Evolutionary conservation across 208 protist species (phyloP).

Genomic region (Naegleria fowleri): DNA sequence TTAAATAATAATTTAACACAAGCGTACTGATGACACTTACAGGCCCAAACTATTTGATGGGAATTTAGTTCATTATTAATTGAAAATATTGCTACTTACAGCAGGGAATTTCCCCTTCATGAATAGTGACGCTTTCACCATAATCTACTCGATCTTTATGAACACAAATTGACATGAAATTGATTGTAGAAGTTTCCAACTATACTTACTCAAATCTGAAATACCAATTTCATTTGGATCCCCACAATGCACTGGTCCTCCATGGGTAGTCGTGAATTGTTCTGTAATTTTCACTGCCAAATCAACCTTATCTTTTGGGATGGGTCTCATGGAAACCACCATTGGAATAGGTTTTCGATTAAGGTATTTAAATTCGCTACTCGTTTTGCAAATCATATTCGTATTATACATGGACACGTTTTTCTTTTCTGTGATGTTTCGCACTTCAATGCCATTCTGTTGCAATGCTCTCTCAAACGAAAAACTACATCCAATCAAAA

Average conservation of each 20-base stretch:
- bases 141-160: neutral
- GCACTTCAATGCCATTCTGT: neutral
- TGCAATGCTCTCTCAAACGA: slow-evolving; percentile 21
- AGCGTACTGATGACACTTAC: too few species aligned
- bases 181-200: too few species aligned
- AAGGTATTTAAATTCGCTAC: neutral
- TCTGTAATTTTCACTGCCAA: neutral
- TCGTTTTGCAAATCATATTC: neutral
- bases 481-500: slow-evolving; percentile 30
- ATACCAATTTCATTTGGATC: slow-evolving; percentile 26
- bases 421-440: slow-evolving; percentile 15
- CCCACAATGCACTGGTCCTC: slow-evolving; percentile 26
- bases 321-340: slow-evolving; percentile 28
- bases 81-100: neutral
- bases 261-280: neutral
- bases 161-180: too few species aligned
- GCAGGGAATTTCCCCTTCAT: neutral
- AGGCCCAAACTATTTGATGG: neutral
- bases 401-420: slow-evolving; percentile 34
- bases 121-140: neutral
- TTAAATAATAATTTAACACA: too few species aligned
- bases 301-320: neutral
- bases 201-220: neutral
- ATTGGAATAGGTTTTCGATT: neutral
- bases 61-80: too few species aligned